phyloP scores from a whole-genome alignment of 768 basidiomycete genomes.

The Gloeopeniophorella convolvens region DNA sequence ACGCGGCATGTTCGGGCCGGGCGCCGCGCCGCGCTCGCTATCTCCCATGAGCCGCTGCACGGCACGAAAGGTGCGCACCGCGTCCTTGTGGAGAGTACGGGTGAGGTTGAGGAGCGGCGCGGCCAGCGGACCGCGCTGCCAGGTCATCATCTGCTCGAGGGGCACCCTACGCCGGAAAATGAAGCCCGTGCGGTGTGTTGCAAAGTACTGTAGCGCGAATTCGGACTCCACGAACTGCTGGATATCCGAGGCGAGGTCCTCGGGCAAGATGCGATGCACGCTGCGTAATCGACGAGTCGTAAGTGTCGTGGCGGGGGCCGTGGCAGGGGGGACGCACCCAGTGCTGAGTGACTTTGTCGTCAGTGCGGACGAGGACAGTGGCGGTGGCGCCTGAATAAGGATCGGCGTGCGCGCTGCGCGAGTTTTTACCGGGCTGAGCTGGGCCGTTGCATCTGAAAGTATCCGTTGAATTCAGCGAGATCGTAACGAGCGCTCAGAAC shows the following conservation, averaged over 20 bases:
- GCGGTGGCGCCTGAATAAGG: constrained; percentile 34
- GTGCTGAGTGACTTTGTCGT: constrained; percentile 47
- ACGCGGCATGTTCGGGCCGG: constrained; percentile 38
- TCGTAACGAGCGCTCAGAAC: constrained; percentile 20
- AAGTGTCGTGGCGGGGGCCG: background rate
- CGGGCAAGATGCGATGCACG: constrained; percentile 69
- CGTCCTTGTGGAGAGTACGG: constrained; percentile 62
- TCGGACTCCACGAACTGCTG: constrained; percentile 82
- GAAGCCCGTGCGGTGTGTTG: constrained; percentile 83
- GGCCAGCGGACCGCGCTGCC: constrained; percentile 71
- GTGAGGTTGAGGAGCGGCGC: constrained; percentile 72
- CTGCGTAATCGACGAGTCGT: constrained; percentile 32
- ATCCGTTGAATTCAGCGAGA: background rate
- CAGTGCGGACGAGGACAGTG: background rate
- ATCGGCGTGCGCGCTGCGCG: constrained; percentile 58
- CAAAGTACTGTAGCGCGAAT: constrained; percentile 84
- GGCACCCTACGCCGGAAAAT: constrained; percentile 80
- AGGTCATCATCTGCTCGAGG: constrained; percentile 81
- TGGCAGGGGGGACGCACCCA: constrained; percentile 42
- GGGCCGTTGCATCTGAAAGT: constrained; percentile 50
- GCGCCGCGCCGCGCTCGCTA: constrained; percentile 61
- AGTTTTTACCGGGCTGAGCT: constrained; percentile 72
- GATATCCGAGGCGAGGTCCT: constrained; percentile 77
- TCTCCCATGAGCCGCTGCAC: constrained; percentile 94
- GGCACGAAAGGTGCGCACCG: constrained; percentile 80